Base-by-base conservation (phyloP, 352 stramenopile species). In the Globisporangium nagaii region DNA sequence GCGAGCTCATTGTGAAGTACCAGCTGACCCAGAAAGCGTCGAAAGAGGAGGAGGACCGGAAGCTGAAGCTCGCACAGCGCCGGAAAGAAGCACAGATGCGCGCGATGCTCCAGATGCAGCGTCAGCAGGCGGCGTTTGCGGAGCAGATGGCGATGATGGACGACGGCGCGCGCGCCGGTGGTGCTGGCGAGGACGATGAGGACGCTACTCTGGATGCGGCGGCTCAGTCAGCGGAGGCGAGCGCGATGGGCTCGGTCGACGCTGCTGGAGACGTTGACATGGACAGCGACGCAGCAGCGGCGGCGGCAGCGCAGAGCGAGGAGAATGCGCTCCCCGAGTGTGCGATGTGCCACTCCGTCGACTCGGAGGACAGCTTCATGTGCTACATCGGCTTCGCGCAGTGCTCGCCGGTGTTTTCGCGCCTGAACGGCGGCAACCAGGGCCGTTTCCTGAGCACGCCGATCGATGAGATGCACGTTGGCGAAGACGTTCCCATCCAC, bases 331-430 rank as follows among this genome's bases (percentile, higher is more conserved):
- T 70, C 4, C 75, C 80, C 11, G 82, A 92, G 60, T 94, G 86
- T 58, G 84, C 84, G 0, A 92, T 93, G 84, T 96, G 86, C 45
- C 84, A 93, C 55, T 88, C 83, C 24, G 69, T 79, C n/a, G 71
- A 87, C 49, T 77, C 71, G 0, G 72, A 90, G 43, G 77, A 87
- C 54, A 92, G 70, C 59, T 88, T 91, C 45, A 90, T 93, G 71
- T 94, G 86, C 62, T 90, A 88, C 49, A 82, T 94, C 34, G 86
- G 86, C 28, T 94, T 93, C 66, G 79, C 79, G 4, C 86, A 96
- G 55, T 88, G 79, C 49, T 90, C 82, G 13, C 73, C 82, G 7
- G 77, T 86, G 12, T 72, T 88, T 37, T 90, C 79, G 28, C 78
- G 78, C 31, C 52, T 87, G 12, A 91, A 91, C 47, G 73, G 73